Percentiles rank a stretch among this genome's conserved stretches.
Evolutionary conservation across 108 stramenopile genomes (phyloP).

Genomic region (Skeletonema potamos): DNA sequence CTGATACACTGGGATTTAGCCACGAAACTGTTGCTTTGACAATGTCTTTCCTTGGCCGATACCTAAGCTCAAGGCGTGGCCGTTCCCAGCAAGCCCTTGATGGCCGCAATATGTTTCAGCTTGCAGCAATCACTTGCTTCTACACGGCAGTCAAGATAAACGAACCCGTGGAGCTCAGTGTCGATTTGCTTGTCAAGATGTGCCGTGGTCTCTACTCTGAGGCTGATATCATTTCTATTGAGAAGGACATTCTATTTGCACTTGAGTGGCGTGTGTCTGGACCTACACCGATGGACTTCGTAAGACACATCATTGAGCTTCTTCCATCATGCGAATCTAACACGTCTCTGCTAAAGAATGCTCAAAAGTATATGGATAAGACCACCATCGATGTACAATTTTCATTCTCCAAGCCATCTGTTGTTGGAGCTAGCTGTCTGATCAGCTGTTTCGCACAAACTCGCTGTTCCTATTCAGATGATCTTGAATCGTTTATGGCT

Average conservation of each 20-base stretch:
- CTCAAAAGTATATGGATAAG: conserved; percentile 16
- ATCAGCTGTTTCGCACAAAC: background rate
- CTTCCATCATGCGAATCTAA: conserved; percentile 5
- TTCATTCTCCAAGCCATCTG: background rate
- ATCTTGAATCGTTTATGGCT: background rate
- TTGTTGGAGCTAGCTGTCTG: background rate
- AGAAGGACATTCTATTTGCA: conserved; percentile 38
- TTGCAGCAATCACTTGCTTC: conserved; percentile 67
- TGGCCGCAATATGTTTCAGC: conserved; percentile 52
- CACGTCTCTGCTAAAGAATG: background rate
- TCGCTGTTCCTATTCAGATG: background rate
- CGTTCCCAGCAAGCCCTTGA: conserved; percentile 3
- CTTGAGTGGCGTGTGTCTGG: conserved; percentile 42
- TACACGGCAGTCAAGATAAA: conserved; percentile 74
- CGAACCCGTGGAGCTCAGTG: conserved; percentile 44
- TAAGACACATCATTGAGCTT: conserved; percentile 28
- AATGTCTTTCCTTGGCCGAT: conserved; percentile 53
- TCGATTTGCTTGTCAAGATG: conserved; percentile 29
- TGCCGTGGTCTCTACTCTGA: conserved; percentile 31
- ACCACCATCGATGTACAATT: conserved; percentile 8
- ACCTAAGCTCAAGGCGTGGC: conserved; percentile 22
- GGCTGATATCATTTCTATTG: conserved; percentile 30
- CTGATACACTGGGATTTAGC: conserved; percentile 23
- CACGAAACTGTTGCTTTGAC: conserved; percentile 64
- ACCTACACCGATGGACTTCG: conserved; percentile 44